Evolutionary conservation across 1,139 yeast genomes (phyloP).

Genomic region (Suhomyces chickasaworum): DNA sequence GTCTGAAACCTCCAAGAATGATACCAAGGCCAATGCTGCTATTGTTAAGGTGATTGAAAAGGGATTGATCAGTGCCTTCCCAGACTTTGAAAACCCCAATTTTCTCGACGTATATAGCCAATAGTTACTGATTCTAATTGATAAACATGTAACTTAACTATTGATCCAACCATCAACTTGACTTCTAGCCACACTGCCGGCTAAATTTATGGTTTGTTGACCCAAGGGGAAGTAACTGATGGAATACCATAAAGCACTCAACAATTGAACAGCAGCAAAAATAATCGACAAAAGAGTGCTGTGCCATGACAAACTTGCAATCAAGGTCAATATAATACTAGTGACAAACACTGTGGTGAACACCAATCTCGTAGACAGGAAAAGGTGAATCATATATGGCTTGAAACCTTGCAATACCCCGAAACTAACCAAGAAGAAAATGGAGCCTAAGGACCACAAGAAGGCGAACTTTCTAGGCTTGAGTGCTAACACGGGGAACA

Average conservation of each 20-base stretch:
- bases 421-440: constrained; percentile 57
- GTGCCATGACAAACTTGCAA: constrained; percentile 48
- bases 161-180: constrained; percentile 65
- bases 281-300: constrained; percentile 52
- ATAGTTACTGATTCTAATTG: background rate
- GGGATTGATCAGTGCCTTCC: constrained; percentile 40
- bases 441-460: constrained; percentile 63
- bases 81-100: constrained; percentile 25
- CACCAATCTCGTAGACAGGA: constrained; percentile 51
- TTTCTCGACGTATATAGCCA: constrained; percentile 16
- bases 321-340: constrained; percentile 52
- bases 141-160: constrained; percentile 7
- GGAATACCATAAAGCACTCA: constrained; percentile 58
- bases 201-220: constrained; percentile 53
- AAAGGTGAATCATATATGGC: constrained; percentile 50
- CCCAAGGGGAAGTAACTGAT: constrained; percentile 68
- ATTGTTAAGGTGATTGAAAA: constrained; percentile 50
- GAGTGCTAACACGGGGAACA: constrained; percentile 57
- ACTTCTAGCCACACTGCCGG: constrained; percentile 55
- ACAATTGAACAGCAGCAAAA: constrained; percentile 52
- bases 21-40: constrained; percentile 38
- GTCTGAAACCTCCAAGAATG: constrained; percentile 26
- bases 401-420: constrained; percentile 58
- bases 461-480: constrained; percentile 63
- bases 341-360: constrained; percentile 53